A percentile compares a stretch with the other conserved stretches of the same genome.
Conservation (phyloP, 345 rosid genomes). For the Murraya koenigii region DNA sequence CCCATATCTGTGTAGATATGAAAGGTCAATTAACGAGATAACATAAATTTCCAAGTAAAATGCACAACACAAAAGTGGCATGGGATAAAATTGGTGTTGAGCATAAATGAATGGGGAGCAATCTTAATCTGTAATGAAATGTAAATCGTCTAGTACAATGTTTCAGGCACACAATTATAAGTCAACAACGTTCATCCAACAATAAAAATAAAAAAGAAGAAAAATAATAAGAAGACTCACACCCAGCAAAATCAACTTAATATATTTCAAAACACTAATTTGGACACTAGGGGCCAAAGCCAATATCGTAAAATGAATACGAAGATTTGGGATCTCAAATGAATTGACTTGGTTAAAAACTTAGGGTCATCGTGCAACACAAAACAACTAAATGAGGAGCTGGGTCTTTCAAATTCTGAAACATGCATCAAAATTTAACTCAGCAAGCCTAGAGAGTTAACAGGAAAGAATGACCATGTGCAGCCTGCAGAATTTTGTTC, state of each 20-base stretch:
- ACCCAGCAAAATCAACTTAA: neutral
- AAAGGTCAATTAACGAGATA: neutral
- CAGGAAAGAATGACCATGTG: neutral
- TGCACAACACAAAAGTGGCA: neutral
- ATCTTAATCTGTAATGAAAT: no score
- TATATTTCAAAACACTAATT: neutral
- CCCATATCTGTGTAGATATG: conserved; percentile 54
- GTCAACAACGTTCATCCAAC: neutral
- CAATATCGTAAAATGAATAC: neutral
- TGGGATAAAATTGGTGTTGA: neutral
- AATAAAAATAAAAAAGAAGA: neutral
- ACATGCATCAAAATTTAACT: neutral
- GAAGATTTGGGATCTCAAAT: no score
- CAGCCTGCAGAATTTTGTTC: neutral
- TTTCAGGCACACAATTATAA: no score
- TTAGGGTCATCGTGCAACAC: no score
- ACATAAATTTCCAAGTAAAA: neutral
- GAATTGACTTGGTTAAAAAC: no score
- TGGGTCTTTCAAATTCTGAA: neutral
- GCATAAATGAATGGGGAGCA: no score
- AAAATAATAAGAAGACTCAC: neutral
- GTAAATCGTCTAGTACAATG: no score
- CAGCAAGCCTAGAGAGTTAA: neutral
- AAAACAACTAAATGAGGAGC: no score
- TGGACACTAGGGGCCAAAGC: no score